Base-by-base conservation (phyloP, 2,329 filamentous ascomycete species). In the Calonectria ilicicola region DNA sequence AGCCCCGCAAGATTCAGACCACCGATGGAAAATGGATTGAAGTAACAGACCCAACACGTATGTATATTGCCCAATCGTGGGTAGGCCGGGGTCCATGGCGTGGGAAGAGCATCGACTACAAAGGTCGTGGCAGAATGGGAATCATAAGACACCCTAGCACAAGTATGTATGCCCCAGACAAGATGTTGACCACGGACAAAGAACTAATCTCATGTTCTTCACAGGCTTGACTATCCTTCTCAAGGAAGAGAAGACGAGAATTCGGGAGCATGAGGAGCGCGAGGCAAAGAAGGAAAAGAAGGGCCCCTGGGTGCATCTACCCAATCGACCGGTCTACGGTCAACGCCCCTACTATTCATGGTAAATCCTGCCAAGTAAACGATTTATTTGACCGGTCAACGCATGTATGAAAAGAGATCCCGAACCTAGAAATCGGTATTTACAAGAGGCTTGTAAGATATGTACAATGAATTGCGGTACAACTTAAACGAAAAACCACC, bases 21-120 rank as follows among this genome's bases (percentile, higher is more conserved):
- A 95, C 95, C 85, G 90, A 94, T 72, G 95, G 95, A 77, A 92
- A 91, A 82, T 92, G 91, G 83, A 87, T 95, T 76, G 88, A 90
- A 46, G 89, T 98, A 27, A 85, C 85, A 35, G 94, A 98, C 80
- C 92, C 93, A 1, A 94, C 93, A n/a, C 90, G 90, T 72, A 93
- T 98, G 76, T 99, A 98, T 83, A 90, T 99, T 77, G 93, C 95
- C 67, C 92, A 98, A 85, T 95, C 96, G 5, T 99, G 96, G 96
- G 95, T 98, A 53, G 95, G 94, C 67, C 92, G 93, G 75, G 94
- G 95, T 0, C 87, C 89, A 1, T 93, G 88, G 83, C 89, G 90
- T 70, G 85, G 83, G 29, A 85, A 85, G 72, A 86, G 87, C 56
- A 86, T 90, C 7, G 93, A 96, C 77, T 93, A 92, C 83, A 92